Base-by-base conservation (phyloP, 106 monocot species). In the Dendrobium nobile region DNA sequence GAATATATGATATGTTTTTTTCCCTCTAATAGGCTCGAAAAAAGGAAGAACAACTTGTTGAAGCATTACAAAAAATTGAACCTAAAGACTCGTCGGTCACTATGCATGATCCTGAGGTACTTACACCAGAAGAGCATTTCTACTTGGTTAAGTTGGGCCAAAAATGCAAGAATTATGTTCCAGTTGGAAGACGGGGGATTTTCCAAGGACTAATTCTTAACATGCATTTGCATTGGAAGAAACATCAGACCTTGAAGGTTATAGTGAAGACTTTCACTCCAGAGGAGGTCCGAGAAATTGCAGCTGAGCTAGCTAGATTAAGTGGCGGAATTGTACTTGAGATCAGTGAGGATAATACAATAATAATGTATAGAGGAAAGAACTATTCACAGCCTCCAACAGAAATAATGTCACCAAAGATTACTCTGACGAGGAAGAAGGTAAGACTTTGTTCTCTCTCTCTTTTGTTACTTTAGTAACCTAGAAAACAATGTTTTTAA, bases 201-300 rank as follows among this genome's bases (percentile, higher is more conserved):
- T 99, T 90, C 64, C 95, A 95, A 84, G 99, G 99, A 59, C 95
- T 99, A 55, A 99, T 95, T 77, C 85, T 99, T n/a, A 99, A 95
- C 84, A 99, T 99, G 95, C 98, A 99, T 80, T 87, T 99, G 81
- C 99, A 99, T 67, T 99, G 95, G 99, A 99, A 99, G 82, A 99
- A 99, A 40, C 99, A 99, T 79, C 99, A 95, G 56, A 99, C 99
- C 1, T 76, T 99, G 81, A 90, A 99, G 82, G 93, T 99, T 27
- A 68, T 93, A 0, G 95, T 99, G 78, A 99, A 99, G 77, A 99
- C 99, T 61, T 99, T 99, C 84, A 91, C 98, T 27, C 82, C 84
- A 51, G 93, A 94, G 75, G 94, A 97, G 77, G 95, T 99, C 31
- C 78, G 87, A 54, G 93, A 91, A 61, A 95, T 99, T 77, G 95